Percentiles rank a stretch among this genome's conserved stretches.
Conservation (phyloP, 257 asterid genomes). For the Pogostemon cablin region DNA sequence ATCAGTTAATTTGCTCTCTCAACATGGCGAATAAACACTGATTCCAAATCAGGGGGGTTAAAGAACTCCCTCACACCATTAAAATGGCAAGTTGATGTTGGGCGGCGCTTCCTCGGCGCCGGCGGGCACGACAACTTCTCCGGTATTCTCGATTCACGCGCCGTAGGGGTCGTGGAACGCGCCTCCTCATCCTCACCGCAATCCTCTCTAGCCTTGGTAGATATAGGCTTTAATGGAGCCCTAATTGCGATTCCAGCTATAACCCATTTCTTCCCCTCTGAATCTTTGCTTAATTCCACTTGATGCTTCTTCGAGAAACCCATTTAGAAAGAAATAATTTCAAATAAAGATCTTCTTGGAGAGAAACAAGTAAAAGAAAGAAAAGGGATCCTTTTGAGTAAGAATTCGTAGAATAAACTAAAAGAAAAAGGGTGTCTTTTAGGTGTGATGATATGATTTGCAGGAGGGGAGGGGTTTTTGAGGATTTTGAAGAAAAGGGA, state of each 20-base stretch:
- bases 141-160: conserved; percentile 69
- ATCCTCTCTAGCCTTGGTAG: conserved; percentile 46
- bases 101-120: conserved; percentile 84
- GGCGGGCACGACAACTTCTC: conserved; percentile 71
- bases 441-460: background rate
- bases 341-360: background rate
- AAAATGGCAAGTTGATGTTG: conserved; percentile 53
- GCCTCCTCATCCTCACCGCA: conserved; percentile 41
- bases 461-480: conserved; percentile 19
- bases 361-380: background rate
- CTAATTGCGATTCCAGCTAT: conserved; percentile 64
- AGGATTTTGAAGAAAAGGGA: conserved; percentile 32
- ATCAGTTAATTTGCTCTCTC: conserved; percentile 52
- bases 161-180: conserved; percentile 76
- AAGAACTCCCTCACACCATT: conserved; percentile 66
- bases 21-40: conserved; percentile 64
- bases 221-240: conserved; percentile 61
- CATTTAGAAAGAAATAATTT: conserved; percentile 34
- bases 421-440: conserved; percentile 47
- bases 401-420: conserved; percentile 35
- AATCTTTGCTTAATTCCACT: conserved; percentile 48
- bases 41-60: conserved; percentile 79
- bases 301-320: conserved; percentile 63
- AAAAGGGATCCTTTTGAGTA: conserved; percentile 13
- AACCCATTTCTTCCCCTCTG: conserved; percentile 63